A percentile compares a stretch with the other conserved stretches of the same genome.
phyloP scores from a whole-genome alignment of 345 rosid genomes.

The Dipteronia dyeriana region DNA sequence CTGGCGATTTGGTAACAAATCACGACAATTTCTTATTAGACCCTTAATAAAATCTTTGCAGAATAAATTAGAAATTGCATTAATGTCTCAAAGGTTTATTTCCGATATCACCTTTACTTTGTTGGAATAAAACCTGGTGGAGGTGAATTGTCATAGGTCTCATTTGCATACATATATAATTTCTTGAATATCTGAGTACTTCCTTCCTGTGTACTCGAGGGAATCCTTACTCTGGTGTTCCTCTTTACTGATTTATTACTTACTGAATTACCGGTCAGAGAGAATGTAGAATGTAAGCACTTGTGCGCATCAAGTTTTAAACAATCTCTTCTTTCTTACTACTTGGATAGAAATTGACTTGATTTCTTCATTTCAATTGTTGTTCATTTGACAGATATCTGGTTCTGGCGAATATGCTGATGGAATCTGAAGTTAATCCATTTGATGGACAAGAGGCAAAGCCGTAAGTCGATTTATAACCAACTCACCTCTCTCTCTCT shows the following conservation, averaged over 20 bases:
- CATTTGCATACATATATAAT: not conserved
- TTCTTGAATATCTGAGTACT: not conserved
- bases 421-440: slow-evolving; percentile 99
- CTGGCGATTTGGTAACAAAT: not conserved
- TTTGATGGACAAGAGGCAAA: slow-evolving; percentile 99
- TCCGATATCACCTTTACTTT: not conserved
- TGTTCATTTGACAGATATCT: slow-evolving; percentile 56
- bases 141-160: not conserved
- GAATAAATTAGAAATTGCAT: no score
- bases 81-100: not conserved
- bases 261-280: not conserved
- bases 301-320: not conserved
- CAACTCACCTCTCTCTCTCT: not conserved
- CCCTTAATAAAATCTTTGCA: not conserved
- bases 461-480: slow-evolving; percentile 65
- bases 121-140: not conserved
- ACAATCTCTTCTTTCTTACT: not conserved
- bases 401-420: slow-evolving; percentile 99
- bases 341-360: not conserved
- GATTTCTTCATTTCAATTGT: slow-evolving; percentile 6
- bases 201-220: not conserved
- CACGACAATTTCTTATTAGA: not conserved
- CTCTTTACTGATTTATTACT: not conserved
- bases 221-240: not conserved
- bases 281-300: not conserved